A percentile compares a stretch with the other conserved stretches of the same genome.
These are phyloP conservation scores for Spencermartinsiella ligniputridi DNA, from an alignment of 1,139 yeast species.

Conservation along the genomic window DNA sequence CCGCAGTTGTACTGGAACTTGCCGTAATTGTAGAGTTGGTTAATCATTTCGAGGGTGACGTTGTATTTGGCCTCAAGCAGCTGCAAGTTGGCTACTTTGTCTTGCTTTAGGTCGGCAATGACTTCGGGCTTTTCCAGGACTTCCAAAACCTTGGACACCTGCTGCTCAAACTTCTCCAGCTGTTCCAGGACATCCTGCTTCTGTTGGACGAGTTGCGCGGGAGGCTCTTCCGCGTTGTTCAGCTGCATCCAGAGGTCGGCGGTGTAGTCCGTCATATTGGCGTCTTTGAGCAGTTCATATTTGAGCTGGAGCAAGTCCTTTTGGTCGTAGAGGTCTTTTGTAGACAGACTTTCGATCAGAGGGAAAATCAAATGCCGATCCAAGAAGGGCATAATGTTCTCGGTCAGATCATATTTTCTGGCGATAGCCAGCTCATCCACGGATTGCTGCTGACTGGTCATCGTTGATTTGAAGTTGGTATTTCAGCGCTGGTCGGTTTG, in stretches of 20 bases:
- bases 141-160: constrained; percentile 44
- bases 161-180: constrained; percentile 39
- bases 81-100: constrained; percentile 47
- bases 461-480: neutral
- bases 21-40: constrained; percentile 51
- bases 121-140: constrained; percentile 48
- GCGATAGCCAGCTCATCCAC: constrained; percentile 21
- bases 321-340: constrained; percentile 43
- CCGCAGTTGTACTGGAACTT: constrained; percentile 59
- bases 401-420: constrained; percentile 45
- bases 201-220: constrained; percentile 38
- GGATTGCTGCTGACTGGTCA: constrained; percentile 8
- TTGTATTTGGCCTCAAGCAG: constrained; percentile 42
- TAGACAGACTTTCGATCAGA: constrained; percentile 45
- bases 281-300: constrained; percentile 49
- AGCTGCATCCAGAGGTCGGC: constrained; percentile 42
- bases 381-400: constrained; percentile 48
- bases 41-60: constrained; percentile 46
- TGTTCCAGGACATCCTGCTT: constrained; percentile 40
- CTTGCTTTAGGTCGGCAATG: constrained; percentile 44
- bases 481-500: neutral
- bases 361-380: constrained; percentile 57
- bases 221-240: constrained; percentile 38
- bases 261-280: constrained; percentile 50
- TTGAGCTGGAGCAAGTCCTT: constrained; percentile 43